Conservation (phyloP, 2,329 filamentous ascomycete genomes). For the Neonectria ditissima region DNA sequence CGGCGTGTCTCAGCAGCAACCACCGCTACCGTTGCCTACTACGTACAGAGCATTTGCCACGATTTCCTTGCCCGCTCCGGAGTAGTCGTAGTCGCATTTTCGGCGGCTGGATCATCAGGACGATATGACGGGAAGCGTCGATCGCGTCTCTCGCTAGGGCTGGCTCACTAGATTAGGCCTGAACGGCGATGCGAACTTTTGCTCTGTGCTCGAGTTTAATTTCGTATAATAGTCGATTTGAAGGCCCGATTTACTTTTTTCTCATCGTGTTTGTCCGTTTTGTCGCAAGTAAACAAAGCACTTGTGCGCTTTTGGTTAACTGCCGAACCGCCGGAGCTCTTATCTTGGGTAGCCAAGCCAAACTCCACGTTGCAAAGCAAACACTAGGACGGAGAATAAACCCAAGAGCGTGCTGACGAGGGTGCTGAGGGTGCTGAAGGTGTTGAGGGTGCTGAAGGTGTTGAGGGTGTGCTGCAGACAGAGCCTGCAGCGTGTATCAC, state of each 20-base stretch:
- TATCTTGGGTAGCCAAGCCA: background rate
- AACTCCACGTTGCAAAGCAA: background rate
- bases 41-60: background rate
- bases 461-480: background rate
- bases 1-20: conserved; percentile 6
- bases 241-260: conserved; percentile 3
- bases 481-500: background rate
- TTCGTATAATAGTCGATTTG: background rate
- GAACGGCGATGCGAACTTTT: conserved; percentile 14
- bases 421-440: too few relatives aligned
- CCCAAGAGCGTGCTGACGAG: too few relatives aligned
- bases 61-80: background rate
- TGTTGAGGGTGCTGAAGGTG: too few relatives aligned
- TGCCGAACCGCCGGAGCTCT: background rate
- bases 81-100: background rate
- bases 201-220: conserved; percentile 5
- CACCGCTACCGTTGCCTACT: background rate
- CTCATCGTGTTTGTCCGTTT: background rate
- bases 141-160: conserved; percentile 10
- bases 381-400: background rate
- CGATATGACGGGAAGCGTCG: conserved; percentile 18
- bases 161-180: conserved; percentile 7
- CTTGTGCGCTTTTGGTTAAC: background rate
- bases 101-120: conserved; percentile 16
- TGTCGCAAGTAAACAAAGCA: background rate